phyloP scores from a whole-genome alignment of 1,284 basidiomycete species.

The Tilletia indica region DNA sequence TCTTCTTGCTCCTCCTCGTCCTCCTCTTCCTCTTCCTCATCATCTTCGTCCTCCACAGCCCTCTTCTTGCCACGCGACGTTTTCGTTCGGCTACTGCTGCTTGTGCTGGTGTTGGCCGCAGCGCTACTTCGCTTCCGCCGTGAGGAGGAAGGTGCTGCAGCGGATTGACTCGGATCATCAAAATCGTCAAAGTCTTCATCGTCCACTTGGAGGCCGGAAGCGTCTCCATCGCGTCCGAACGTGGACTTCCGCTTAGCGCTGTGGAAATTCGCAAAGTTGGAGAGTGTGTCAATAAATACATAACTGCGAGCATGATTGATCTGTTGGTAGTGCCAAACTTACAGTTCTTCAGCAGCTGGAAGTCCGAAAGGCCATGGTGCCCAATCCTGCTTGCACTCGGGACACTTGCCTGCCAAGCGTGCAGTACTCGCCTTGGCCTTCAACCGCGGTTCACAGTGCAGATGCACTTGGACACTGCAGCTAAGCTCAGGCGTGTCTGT shows the following conservation, averaged over 20 bases:
- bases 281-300: no score
- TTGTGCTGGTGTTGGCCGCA: no score
- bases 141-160: not conserved
- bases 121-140: no score
- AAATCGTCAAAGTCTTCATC: slow-evolving; percentile 10
- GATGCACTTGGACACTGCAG: slow-evolving; percentile 10
- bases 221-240: no score
- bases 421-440: not conserved
- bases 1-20: not conserved
- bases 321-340: not conserved
- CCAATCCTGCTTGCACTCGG: slow-evolving; percentile 14
- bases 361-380: slow-evolving; percentile 9
- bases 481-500: slow-evolving; percentile 9
- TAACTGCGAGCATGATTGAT: not conserved
- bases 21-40: slow-evolving; percentile 12
- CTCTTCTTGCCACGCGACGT: not conserved
- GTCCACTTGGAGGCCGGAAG: not conserved
- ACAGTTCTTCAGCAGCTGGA: slow-evolving; percentile 5
- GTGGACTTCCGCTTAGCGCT: no score
- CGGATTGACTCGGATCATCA: not conserved
- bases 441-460: not conserved
- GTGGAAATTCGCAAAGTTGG: no score
- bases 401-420: slow-evolving; percentile 8
- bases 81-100: no score
- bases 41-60: not conserved